Percentiles rank a stretch among this genome's conserved stretches.
Conservation (phyloP, 1,284 basidiomycete species). For the Marasmius tenuissimus region DNA sequence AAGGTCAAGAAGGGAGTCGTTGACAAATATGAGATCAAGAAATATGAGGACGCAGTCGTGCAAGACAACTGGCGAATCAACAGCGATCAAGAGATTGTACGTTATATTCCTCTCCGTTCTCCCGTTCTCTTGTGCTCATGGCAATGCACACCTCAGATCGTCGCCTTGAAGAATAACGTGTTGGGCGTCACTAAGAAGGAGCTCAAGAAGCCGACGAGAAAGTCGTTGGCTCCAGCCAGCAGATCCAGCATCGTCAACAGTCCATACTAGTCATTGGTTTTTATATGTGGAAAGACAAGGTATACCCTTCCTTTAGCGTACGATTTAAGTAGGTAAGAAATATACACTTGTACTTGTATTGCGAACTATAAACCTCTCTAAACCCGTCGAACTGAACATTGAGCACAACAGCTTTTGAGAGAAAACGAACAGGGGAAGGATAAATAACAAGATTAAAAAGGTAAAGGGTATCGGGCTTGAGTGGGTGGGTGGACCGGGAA, state of each 20-base stretch:
- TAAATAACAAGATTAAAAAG: not conserved
- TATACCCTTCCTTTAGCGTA: slow-evolving; percentile 4
- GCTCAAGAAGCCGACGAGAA: slow-evolving; percentile 83
- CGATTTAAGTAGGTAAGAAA: slow-evolving; percentile 11
- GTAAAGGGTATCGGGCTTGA: no score
- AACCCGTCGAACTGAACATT: not conserved
- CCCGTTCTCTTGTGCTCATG: slow-evolving; percentile 6
- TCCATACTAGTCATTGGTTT: slow-evolving; percentile 50
- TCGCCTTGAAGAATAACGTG: slow-evolving; percentile 94
- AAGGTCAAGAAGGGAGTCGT: slow-evolving; percentile 91
- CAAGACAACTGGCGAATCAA: slow-evolving; percentile 97
- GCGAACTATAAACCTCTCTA: not conserved
- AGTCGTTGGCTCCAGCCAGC: slow-evolving; percentile 60
- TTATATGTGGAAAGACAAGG: not conserved
- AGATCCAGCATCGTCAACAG: slow-evolving; percentile 68
- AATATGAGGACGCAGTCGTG: slow-evolving; percentile 92
- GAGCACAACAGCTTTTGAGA: not conserved
- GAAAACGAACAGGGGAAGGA: not conserved
- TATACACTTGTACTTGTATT: not conserved
- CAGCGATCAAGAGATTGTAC: slow-evolving; percentile 91
- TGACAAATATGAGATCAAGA: slow-evolving; percentile 95
- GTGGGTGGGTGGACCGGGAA: not conserved
- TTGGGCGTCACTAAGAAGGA: slow-evolving; percentile 93
- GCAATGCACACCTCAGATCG: slow-evolving; percentile 56
- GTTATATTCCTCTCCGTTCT: slow-evolving; percentile 26